phyloP scores from a whole-genome alignment of 306 rosid genomes.

The Dryas drummondii region DNA sequence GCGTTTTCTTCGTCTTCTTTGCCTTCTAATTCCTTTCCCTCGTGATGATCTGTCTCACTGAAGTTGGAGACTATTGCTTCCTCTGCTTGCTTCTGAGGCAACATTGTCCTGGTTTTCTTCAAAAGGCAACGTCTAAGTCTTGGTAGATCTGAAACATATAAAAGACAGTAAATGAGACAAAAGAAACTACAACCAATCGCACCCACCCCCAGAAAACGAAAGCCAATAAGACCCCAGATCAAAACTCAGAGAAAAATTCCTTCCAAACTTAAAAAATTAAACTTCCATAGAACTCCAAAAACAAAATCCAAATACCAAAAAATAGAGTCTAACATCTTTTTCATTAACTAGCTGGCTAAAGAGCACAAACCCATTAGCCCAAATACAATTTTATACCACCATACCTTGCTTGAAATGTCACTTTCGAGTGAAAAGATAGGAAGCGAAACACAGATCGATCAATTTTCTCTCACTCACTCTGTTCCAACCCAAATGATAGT shows the following conservation, averaged over 20 bases:
- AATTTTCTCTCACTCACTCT: slow-evolving; percentile 26
- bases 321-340: slow-evolving; percentile 13
- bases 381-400: slow-evolving; percentile 26
- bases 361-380: background rate
- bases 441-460: background rate
- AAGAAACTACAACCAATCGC: slow-evolving; percentile 25
- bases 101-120: slow-evolving; percentile 49
- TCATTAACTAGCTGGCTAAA: slow-evolving; percentile 8
- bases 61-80: slow-evolving; percentile 79
- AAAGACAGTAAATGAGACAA: slow-evolving; percentile 56
- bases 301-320: background rate
- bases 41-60: slow-evolving; percentile 54
- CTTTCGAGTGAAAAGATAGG: slow-evolving; percentile 23
- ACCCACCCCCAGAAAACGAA: slow-evolving; percentile 56
- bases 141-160: slow-evolving; percentile 59
- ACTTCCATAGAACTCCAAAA: slow-evolving; percentile 18
- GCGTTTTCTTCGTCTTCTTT: slow-evolving; percentile 36
- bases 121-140: slow-evolving; percentile 34
- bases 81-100: slow-evolving; percentile 79
- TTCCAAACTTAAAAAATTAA: slow-evolving; percentile 2
- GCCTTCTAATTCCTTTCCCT: slow-evolving; percentile 31
- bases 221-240: slow-evolving; percentile 48
- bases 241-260: slow-evolving; percentile 26
- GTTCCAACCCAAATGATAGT: too few species aligned
- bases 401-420: slow-evolving; percentile 51